Evolutionary conservation across 805 yeast genomes (phyloP).

Genomic region (Candida bentonensis): DNA sequence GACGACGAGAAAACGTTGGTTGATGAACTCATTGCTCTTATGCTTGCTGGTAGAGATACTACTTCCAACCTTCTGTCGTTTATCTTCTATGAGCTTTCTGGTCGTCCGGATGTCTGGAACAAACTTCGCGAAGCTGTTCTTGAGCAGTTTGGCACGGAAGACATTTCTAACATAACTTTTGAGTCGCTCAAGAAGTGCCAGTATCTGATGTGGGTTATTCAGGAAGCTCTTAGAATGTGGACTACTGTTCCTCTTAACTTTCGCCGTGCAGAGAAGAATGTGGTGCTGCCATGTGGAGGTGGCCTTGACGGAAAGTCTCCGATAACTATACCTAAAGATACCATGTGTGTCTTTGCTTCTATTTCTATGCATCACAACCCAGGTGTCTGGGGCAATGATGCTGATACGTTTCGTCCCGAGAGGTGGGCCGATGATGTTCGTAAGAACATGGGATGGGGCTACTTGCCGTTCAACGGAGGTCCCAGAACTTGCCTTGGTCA

Average conservation of each 20-base stretch:
- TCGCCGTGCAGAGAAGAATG: slow-evolving; percentile 26
- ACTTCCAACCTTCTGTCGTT: slow-evolving; percentile 32
- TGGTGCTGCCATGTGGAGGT: slow-evolving; percentile 33
- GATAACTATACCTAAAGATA: slow-evolving; percentile 24
- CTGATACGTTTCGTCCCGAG: slow-evolving; percentile 27
- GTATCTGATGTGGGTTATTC: slow-evolving; percentile 28
- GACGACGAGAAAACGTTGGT: slow-evolving; percentile 25
- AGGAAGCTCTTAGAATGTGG: slow-evolving; percentile 29
- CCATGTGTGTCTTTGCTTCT: slow-evolving; percentile 22
- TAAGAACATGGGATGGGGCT: slow-evolving; percentile 29
- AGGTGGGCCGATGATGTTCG: slow-evolving; percentile 26
- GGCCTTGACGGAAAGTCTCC: slow-evolving; percentile 23
- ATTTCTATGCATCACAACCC: slow-evolving; percentile 25
- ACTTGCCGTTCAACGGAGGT: slow-evolving; percentile 33
- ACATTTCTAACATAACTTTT: slow-evolving; percentile 20
- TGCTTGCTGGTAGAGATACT: slow-evolving; percentile 35
- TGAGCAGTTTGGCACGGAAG: slow-evolving; percentile 13
- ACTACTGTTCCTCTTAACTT: slow-evolving; percentile 33
- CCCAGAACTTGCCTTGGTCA: slow-evolving; percentile 35
- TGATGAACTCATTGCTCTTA: slow-evolving; percentile 34
- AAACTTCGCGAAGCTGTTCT: slow-evolving; percentile 20
- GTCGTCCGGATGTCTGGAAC: slow-evolving; percentile 24
- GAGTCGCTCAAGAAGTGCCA: slow-evolving; percentile 29
- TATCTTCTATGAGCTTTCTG: slow-evolving; percentile 26
- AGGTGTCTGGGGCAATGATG: slow-evolving; percentile 26